Evolutionary conservation across 441 rosid species (phyloP).

Genomic region (Theobroma grandiflorum): DNA sequence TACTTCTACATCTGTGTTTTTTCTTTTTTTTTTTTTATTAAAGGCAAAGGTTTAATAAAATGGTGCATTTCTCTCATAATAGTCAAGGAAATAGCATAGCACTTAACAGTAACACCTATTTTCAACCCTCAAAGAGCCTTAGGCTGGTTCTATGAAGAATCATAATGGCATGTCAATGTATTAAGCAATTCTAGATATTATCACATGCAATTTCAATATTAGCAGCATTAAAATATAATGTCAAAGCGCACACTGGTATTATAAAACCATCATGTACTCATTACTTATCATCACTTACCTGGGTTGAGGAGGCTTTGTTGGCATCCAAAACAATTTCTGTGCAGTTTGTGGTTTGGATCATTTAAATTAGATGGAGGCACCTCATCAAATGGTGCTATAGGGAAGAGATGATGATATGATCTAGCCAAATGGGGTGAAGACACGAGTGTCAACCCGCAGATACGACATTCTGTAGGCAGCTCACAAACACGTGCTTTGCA

Average conservation of each 20-base stretch:
- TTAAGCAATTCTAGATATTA: not conserved
- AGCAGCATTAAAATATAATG: not conserved
- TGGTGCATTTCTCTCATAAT: not conserved
- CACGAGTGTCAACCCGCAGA: constrained; percentile 92
- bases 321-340: constrained; percentile 78
- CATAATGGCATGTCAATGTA: constrained; percentile 5
- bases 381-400: constrained; percentile 84
- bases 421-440: constrained; percentile 96
- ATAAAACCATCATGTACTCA: not conserved
- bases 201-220: not conserved
- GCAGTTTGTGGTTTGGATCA: constrained; percentile 44
- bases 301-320: constrained; percentile 65
- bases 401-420: constrained; percentile 97
- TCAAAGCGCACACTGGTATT: not conserved
- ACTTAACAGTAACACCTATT: not conserved
- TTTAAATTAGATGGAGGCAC: constrained; percentile 45
- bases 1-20: not conserved
- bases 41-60: not conserved
- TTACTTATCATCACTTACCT: constrained; percentile 48
- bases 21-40: not conserved
- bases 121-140: not conserved
- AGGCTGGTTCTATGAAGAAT: not conserved
- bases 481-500: constrained; percentile 93
- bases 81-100: not conserved
- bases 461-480: constrained; percentile 83